Conservation (phyloP, 2,329 filamentous ascomycete genomes). For the Fusarium foetens region DNA sequence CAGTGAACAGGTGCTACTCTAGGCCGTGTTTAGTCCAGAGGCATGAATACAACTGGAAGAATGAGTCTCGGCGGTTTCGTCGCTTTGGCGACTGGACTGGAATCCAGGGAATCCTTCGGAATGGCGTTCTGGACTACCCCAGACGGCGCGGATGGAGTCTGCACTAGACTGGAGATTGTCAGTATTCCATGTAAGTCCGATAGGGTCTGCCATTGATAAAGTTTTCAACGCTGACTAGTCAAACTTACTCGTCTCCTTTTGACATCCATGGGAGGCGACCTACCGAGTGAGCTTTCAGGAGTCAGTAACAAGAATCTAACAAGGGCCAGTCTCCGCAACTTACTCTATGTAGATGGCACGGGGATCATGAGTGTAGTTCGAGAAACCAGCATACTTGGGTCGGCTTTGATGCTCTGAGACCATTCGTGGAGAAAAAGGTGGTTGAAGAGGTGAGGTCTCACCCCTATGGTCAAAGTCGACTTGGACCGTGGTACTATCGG, state of each 20-base stretch:
- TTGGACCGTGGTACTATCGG: not conserved
- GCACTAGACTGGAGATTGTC: not conserved
- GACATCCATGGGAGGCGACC: not conserved
- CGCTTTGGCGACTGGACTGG: fast-evolving
- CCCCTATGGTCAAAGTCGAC: not conserved
- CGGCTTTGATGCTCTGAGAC: not conserved
- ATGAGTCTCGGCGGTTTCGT: not conserved
- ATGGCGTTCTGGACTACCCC: not conserved
- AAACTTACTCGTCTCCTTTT: not conserved
- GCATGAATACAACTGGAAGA: fast-evolving
- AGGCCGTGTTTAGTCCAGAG: fast-evolving
- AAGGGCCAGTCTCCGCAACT: not conserved
- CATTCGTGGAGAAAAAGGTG: not conserved
- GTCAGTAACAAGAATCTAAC: not conserved
- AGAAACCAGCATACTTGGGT: not conserved
- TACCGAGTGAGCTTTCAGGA: not conserved
- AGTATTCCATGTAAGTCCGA: not conserved
- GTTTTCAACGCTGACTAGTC: not conserved
- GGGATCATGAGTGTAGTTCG: not conserved
- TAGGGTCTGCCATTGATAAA: not conserved
- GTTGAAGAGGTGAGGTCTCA: not conserved
- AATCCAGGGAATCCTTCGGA: not conserved
- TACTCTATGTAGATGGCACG: not conserved
- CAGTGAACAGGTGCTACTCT: not conserved
- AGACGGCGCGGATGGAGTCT: not conserved